Evolutionary conservation across 495 filamentous ascomycete species (phyloP), one percentile per base, ranked within the genome.

Genomic region (Daldinia grandis): DNA sequence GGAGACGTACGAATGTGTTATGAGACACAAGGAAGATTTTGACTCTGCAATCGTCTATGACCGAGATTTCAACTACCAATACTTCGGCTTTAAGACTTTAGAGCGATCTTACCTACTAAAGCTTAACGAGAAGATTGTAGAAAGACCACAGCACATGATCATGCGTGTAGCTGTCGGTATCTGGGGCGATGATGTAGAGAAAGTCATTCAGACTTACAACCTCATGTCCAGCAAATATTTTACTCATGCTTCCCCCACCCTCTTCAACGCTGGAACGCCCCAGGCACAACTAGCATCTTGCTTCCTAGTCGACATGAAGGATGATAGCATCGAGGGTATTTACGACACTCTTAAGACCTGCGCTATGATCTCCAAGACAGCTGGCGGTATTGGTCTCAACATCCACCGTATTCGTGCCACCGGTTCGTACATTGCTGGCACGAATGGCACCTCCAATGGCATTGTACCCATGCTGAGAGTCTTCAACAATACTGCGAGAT

Each of bases 1-100:
- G 71, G 83, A 92, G 62, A 93, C 89, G 15, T 96, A 97, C 76
- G 92, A 98, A 67, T 92, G 87, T 61, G 91, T 99, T 72, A 94
- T 95, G 92, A 93, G 92, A 79, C 93, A 99, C 79, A 92, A 91
- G 60, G 95, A 97, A 24, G 95, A 98, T 77, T 86, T 99, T 38
- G 97, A 99, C 85, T 98, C 95, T 15, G 95, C 95, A 69, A 98
- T 99, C 75, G 95, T 99, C 69, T 99, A 98, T 72, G 95, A 99
- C 81, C 90, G 95, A 62, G 95, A 99, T 78, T 99, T 99, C 87
- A 98, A 98, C 86, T 99, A 99, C 84, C 97, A 99, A 84, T 99
- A 93, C 84, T 99, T 99, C 65, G 95, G 95, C 62, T 99, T 99
- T 90, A 99, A 99, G 88, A 99, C 95, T 2, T 86, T 99, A 42